Conservation (phyloP, 108 stramenopile species). For the Cyclostephanos tholiformis region DNA sequence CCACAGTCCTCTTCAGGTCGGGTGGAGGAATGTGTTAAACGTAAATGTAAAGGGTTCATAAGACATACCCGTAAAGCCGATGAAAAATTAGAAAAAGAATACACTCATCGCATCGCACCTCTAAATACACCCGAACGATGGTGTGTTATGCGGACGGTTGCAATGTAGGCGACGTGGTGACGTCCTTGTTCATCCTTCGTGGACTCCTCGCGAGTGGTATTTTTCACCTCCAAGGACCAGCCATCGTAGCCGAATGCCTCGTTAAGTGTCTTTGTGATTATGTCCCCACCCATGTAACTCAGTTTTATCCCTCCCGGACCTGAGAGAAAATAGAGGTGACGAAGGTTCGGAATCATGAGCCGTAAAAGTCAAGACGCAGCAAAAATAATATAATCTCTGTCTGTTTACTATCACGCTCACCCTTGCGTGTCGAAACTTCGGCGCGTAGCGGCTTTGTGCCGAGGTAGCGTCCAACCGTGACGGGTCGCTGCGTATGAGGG, state of each 20-base stretch:
- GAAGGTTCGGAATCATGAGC: neutral
- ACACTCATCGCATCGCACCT: conserved; percentile 6
- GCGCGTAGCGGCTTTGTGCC: conserved; percentile 68
- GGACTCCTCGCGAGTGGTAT: conserved; percentile 52
- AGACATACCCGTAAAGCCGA: neutral
- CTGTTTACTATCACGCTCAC: neutral
- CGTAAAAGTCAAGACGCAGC: neutral
- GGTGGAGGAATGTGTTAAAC: neutral
- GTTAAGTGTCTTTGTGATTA: conserved; percentile 79
- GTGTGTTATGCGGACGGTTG: conserved; percentile 75
- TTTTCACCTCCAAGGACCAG: conserved; percentile 74
- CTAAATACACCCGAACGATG: conserved; percentile 56
- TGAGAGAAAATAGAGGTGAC: conserved; percentile 14
- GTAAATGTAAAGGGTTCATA: neutral
- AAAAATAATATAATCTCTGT: neutral
- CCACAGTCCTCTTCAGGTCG: conserved; percentile 72
- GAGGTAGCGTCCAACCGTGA: conserved; percentile 65
- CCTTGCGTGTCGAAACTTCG: conserved; percentile 62
- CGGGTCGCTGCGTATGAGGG: conserved; percentile 34
- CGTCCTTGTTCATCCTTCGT: conserved; percentile 58
- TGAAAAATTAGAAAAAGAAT: neutral
- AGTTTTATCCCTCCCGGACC: conserved; percentile 79
- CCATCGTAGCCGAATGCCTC: conserved; percentile 86
- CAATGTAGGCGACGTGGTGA: conserved; percentile 64
- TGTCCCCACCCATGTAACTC: conserved; percentile 81